A percentile compares a stretch with the other conserved stretches of the same genome.
phyloP scores from a whole-genome alignment of 306 rosid genomes.

The Amphicarpaea edgeworthii region DNA sequence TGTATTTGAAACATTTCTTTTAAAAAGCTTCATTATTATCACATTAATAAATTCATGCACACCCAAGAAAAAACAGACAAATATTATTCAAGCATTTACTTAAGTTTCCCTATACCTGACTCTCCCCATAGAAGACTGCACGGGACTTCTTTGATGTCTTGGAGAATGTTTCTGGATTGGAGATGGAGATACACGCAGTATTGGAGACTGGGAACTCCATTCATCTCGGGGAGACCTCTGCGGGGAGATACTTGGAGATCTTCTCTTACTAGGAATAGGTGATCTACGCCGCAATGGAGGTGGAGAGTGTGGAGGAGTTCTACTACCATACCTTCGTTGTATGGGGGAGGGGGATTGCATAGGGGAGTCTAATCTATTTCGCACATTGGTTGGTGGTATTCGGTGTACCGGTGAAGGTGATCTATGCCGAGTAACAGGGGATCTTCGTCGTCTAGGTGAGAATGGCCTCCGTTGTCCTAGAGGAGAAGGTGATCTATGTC shows the following conservation, averaged over 20 bases:
- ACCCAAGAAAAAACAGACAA: slow-evolving; percentile 17
- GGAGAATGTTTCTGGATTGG: slow-evolving; percentile 53
- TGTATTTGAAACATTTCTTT: not conserved
- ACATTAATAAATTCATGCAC: slow-evolving; percentile 21
- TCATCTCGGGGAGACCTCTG: slow-evolving; percentile 60
- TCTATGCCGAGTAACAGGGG: slow-evolving; percentile 41
- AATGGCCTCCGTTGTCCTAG: slow-evolving; percentile 48
- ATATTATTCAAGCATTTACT: slow-evolving; percentile 18
- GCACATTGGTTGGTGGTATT: slow-evolving; percentile 38
- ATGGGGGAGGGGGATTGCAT: slow-evolving; percentile 49
- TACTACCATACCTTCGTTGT: slow-evolving; percentile 54
- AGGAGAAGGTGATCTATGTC: slow-evolving; percentile 64
- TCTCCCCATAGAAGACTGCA: slow-evolving; percentile 59
- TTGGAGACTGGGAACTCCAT: slow-evolving; percentile 65
- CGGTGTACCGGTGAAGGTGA: slow-evolving; percentile 56
- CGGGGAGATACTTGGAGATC: slow-evolving; percentile 47
- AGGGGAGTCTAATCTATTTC: slow-evolving; percentile 55
- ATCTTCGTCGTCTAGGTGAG: slow-evolving; percentile 50
- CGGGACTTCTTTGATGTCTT: slow-evolving; percentile 49
- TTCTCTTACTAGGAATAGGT: slow-evolving; percentile 53
- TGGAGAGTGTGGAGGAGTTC: slow-evolving; percentile 57
- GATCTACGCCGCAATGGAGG: slow-evolving; percentile 59
- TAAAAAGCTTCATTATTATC: slow-evolving; percentile 5
- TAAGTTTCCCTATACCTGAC: slow-evolving; percentile 57
- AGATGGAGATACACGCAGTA: slow-evolving; percentile 55